A percentile compares a stretch with the other conserved stretches of the same genome.
Conservation (phyloP, 2,329 filamentous ascomycete species). For the Capronia americana region DNA sequence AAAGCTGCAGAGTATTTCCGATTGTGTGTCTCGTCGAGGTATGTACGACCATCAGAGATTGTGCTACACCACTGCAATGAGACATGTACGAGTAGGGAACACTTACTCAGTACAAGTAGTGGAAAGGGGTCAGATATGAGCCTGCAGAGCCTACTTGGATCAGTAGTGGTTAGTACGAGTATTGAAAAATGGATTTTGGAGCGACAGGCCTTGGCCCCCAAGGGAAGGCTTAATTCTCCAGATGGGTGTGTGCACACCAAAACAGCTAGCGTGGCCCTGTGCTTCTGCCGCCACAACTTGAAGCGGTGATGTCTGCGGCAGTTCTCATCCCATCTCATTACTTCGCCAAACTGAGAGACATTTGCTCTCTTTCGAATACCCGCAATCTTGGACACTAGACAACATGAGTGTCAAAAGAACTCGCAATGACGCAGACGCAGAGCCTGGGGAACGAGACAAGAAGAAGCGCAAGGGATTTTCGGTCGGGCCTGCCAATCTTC, state of each 20-base stretch:
- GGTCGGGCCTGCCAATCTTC: constrained; percentile 87
- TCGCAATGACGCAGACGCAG: constrained; percentile 52
- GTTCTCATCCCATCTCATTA: not conserved
- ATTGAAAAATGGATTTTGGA: no score
- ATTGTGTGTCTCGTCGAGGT: no score
- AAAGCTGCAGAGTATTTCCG: no score
- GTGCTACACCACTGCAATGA: no score
- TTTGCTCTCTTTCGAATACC: not conserved
- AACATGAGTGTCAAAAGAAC: constrained; percentile 66
- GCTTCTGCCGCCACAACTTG: not conserved
- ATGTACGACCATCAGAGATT: no score
- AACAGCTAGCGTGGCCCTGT: not conserved
- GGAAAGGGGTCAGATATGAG: no score
- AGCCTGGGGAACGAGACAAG: constrained; percentile 26
- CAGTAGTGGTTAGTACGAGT: no score
- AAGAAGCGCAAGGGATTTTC: constrained; percentile 71
- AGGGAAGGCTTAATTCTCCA: no score
- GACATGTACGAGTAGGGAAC: no score
- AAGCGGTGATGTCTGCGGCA: not conserved
- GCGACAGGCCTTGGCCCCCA: no score
- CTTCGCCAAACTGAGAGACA: not conserved
- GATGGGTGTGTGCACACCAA: not conserved
- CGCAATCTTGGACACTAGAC: not conserved
- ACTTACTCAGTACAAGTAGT: no score
- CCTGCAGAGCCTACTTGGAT: no score